phyloP scores from a whole-genome alignment of 2,329 filamentous ascomycete genomes.

The Fusarium sp. region DNA sequence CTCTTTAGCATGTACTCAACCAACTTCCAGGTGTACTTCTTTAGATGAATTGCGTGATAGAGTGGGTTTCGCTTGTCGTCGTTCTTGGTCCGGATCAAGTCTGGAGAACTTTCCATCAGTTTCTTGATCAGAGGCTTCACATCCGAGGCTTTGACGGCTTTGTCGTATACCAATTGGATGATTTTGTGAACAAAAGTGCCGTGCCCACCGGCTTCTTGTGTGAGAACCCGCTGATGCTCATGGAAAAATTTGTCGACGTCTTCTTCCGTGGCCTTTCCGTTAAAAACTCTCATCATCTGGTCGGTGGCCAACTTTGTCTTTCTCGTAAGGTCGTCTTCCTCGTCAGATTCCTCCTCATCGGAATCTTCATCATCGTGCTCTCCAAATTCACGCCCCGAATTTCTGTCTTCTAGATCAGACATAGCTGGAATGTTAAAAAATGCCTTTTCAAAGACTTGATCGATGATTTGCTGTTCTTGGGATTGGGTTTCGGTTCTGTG shows the following conservation, averaged over 20 bases:
- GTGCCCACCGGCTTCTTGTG: background rate
- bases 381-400: background rate
- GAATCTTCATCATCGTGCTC: background rate
- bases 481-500: too few relatives aligned
- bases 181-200: background rate
- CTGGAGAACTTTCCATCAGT: background rate
- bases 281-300: background rate
- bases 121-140: background rate
- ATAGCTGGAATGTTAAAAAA: background rate
- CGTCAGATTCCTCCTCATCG: background rate
- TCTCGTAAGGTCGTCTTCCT: background rate
- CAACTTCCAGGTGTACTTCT: background rate
- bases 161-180: background rate
- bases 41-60: background rate
- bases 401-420: background rate
- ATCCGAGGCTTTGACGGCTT: background rate
- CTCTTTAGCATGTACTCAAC: background rate
- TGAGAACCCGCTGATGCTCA: background rate
- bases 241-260: background rate
- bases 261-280: background rate
- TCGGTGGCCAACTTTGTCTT: background rate
- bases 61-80: background rate
- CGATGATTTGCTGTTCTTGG: too few relatives aligned
- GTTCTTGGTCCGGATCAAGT: background rate
- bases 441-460: too few relatives aligned